Evolutionary conservation across 768 basidiomycete genomes (phyloP).

Genomic region (Trametes gibbosa): DNA sequence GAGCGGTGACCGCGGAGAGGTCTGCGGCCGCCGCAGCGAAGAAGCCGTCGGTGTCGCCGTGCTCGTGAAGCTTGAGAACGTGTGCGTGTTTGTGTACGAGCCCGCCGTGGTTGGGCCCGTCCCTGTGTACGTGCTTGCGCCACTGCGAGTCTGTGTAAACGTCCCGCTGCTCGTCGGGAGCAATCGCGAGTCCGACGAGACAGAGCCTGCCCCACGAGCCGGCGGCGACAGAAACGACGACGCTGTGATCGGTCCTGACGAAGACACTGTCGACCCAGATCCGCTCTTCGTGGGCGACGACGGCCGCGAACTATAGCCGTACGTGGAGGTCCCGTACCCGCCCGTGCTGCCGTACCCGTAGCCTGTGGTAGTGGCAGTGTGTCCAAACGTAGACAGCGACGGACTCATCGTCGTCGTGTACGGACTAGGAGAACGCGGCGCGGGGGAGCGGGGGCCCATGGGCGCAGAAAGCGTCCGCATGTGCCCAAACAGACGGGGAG

Average conservation of each 20-base stretch:
- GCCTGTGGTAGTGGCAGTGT: conserved; percentile 30
- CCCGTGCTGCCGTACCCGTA: conserved; percentile 36
- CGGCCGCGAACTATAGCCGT: conserved; percentile 39
- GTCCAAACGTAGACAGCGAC: conserved; percentile 39
- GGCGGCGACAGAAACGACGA: conserved; percentile 52
- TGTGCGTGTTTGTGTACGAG: conserved; percentile 39
- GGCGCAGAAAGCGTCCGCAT: conserved; percentile 50
- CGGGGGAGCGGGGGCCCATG: conserved; percentile 31
- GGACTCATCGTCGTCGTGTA: conserved; percentile 34
- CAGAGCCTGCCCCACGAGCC: conserved; percentile 34
- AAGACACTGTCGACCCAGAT: conserved; percentile 26
- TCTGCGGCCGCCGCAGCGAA: conserved; percentile 57
- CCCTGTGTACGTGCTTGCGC: conserved; percentile 23
- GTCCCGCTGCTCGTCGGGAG: conserved; percentile 34
- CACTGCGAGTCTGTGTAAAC: conserved; percentile 36
- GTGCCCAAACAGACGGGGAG: conserved; percentile 41
- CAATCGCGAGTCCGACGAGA: conserved; percentile 23
- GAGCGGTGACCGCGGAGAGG: conserved; percentile 66
- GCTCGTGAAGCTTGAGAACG: conserved; percentile 28
- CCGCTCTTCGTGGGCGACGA: conserved; percentile 49
- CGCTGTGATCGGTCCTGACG: conserved; percentile 23
- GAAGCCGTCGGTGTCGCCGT: conserved; percentile 43
- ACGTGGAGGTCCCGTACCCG: conserved; percentile 35
- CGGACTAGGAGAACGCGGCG: conserved; percentile 37
- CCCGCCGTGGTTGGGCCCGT: conserved; percentile 28